Base-by-base conservation (phyloP, 352 stramenopile species). In the Globisporangium parvum region DNA sequence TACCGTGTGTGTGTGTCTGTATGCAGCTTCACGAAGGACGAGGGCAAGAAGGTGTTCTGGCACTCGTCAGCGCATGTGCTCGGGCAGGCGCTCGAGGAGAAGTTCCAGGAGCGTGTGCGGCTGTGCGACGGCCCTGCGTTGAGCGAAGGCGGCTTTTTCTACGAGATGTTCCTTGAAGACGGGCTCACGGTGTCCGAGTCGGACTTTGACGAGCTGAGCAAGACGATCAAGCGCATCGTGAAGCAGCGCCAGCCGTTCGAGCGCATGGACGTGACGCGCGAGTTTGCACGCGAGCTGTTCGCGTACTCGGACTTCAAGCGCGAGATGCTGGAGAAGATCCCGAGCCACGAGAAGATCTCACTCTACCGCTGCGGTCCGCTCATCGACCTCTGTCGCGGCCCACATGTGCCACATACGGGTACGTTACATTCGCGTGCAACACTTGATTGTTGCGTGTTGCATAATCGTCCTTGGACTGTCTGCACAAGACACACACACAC, bases 21-120 rank as follows among this genome's bases (percentile, higher is more conserved):
- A 17, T 45, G 35, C 60, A 91, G 78, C 56, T 91, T 91, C 55
- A 69, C 67, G 18, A 84, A 63, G 24, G 72, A 91, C 15, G 70
- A 85, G 69, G 80, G 77, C 64, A 88, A 88, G 60, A 84, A 70
- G 48, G 73, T 97, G 4, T 98, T 99, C 66, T 99, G 97, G 98
- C 98, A 99, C 72, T 99, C 96, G n/a, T 98, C 91, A 1, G 96
- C 97, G 1, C 98, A 99, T 69, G 93, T 99, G n/a, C 80, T 99
- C 45, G 98, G 98, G 24, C 93, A 98, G 72, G 96, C 96, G 17
- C 84, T 99, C 40, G 98, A 99, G 66, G 78, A 93, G 51, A 89
- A 98, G 63, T 99, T 98, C 74, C 88, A 96, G 45, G 91, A 90
- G 50, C 92, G 98, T 57, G 87, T 99, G 31, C 98, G 93, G 24